Evolutionary conservation across 352 stramenopile species (phyloP), one percentile per base, ranked within the genome.

Genomic region (Thraustochytrium sp.): DNA sequence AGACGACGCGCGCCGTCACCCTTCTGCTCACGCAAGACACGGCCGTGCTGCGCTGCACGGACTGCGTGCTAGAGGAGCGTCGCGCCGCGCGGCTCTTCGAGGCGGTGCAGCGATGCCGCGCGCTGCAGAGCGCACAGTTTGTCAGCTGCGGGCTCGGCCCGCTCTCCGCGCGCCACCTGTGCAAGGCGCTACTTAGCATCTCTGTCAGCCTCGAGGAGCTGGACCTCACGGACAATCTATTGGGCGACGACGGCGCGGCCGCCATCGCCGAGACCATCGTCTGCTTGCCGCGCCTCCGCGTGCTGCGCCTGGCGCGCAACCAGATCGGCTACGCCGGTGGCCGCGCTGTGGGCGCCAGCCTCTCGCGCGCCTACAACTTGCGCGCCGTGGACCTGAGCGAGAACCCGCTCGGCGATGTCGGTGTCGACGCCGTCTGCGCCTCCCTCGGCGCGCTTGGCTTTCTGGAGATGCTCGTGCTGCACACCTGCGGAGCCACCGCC

Each of bases 211-310:
- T 80, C 21, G 48, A 80, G 31, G 68, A 65, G 21, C 51, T 80
- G 5, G 68, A 80, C 51, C 68, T 80, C 23, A 65, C 44, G 0
- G 48, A 80, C 2, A 80, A 80, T 26, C 18, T 72, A 21, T 44
- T 80, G 9, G 44, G 68, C 4, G 53, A 80, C 42, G 68, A 61
- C 1, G 68, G 68, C 26, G 68, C 48, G 5, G 40, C 46, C 5
- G 68, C 23, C 42, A 29, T 80, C 16, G 68, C 68, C n/a, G 68
- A 80, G 40, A 80, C 68, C 8, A 34, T 80, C 23, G 48, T 44
- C n/a, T 61, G 44, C 16, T 26, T 80, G n/a, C 48, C 53, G n/a
- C 9, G 31, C 13, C 38, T 80, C 18, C 42, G 53, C 26, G 40
- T 26, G 16, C 44, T 80, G 2, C 18, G 40, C 11, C 68, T 80